These are phyloP conservation scores for Dryadomyces quercivorus DNA, from an alignment of 2,329 filamentous ascomycete genomes.

Conservation along the genomic window DNA sequence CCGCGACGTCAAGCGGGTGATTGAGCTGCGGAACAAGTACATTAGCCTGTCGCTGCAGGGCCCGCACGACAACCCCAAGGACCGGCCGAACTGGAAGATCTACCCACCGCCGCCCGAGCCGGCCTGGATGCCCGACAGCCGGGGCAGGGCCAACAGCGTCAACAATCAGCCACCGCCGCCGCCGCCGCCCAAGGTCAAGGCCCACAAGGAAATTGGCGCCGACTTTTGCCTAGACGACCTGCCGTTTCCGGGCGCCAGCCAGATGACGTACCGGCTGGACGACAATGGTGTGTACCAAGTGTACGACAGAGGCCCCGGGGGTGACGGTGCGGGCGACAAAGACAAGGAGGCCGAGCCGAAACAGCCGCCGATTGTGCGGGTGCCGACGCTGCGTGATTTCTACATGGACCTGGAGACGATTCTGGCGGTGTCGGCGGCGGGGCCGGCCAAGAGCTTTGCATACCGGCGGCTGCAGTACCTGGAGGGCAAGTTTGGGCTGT, in stretches of 20 bases:
- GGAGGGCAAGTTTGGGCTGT: slow-evolving; percentile 94
- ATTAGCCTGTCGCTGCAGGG: slow-evolving; percentile 75
- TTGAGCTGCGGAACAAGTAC: slow-evolving; percentile 82
- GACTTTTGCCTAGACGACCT: slow-evolving; percentile 79
- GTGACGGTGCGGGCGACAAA: slow-evolving; percentile 34
- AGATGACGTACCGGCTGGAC: slow-evolving; percentile 69
- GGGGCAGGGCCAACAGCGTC: slow-evolving; percentile 12
- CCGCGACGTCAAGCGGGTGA: slow-evolving; percentile 77
- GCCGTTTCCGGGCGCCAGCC: slow-evolving; percentile 58
- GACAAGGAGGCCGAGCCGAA: background rate
- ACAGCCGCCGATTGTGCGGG: slow-evolving; percentile 54
- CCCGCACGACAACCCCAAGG: slow-evolving; percentile 75
- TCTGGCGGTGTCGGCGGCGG: slow-evolving; percentile 82
- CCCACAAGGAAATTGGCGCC: slow-evolving; percentile 79
- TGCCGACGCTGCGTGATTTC: slow-evolving; percentile 90
- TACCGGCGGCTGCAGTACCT: slow-evolving; percentile 90
- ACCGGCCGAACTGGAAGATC: slow-evolving; percentile 70
- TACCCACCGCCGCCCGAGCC: slow-evolving; percentile 89
- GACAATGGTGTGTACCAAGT: slow-evolving; percentile 85
- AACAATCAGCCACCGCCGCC: background rate
- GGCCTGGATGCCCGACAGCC: slow-evolving; percentile 58
- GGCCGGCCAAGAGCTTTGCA: slow-evolving; percentile 92
- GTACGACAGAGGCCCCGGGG: too few species aligned
- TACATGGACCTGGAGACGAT: slow-evolving; percentile 90
- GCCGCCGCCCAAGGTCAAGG: slow-evolving; percentile 49